Base-by-base conservation (phyloP, 2,329 filamentous ascomycete species). In the Capronia americana region DNA sequence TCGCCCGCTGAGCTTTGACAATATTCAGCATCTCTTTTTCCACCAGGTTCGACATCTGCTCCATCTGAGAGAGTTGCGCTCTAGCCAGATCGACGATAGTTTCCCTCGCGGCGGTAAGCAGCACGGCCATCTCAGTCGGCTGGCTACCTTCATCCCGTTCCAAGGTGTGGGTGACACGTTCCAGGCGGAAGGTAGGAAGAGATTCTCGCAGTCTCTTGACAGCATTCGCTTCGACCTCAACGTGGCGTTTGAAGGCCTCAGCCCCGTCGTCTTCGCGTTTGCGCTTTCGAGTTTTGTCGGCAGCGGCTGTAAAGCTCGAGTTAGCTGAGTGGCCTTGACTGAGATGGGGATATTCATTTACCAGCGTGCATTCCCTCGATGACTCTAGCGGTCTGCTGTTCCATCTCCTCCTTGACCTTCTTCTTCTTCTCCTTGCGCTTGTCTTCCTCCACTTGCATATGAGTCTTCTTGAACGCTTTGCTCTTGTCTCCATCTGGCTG, bases 21-120 rank as follows among this genome's bases (percentile, higher is more conserved):
- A 70, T 61, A 8, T 63, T 58, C 60, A 68, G n/a, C 32, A 69
- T 34, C 32, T 69, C 67, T n/a, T 48, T 46, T 30, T 65, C 61
- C 20, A 67, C 58, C 26, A 26, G 32, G 12, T 65, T 44, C 20
- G 55, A 59, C 20, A 57, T 57, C 12, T 51, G 48, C 51, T 64
- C 60, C 10, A 63, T 66, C 26, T 66, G 63, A 28, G 41, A 17
- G 17, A 70, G 28, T 44, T 70, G 68, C 32, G 61, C 55, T 48
- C 48, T 68, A 17, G 68, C 65, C 8, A 70, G 60, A 46, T 70
- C 68, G 32, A 70, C 32, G 54, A 70, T 64, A 12, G 63, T 68
- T 5, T 70, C 68, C 44, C 58, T 44, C 5, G 68, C 65, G 4
- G 65, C 48, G 5, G 63, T 61, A 46, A 64, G 54, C 12, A 68